Percentiles rank a stretch among this genome's conserved stretches.
Conservation (phyloP, 2,329 filamentous ascomycete genomes). For the Diaporthe sp. region DNA sequence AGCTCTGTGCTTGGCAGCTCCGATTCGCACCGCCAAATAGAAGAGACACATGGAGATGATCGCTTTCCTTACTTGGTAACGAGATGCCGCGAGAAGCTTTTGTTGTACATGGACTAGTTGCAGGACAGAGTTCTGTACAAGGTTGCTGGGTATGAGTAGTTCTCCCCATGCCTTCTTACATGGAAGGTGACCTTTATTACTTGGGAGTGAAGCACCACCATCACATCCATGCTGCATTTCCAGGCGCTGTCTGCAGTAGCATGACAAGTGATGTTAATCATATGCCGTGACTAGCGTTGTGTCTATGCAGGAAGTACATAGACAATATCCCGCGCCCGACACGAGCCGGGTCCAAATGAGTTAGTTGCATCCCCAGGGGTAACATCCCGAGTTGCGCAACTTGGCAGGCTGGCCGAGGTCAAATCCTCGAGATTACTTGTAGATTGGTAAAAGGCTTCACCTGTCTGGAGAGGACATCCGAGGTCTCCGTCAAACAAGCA, state of each 20-base stretch:
- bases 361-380: neutral
- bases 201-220: neutral
- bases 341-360: neutral
- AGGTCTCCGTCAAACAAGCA: slow-evolving; percentile 16
- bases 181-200: neutral
- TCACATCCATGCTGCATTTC: neutral
- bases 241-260: neutral
- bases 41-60: slow-evolving; percentile 24
- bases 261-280: neutral
- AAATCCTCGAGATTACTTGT: neutral
- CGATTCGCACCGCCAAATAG: neutral
- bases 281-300: neutral
- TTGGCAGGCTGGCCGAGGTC: slow-evolving; percentile 13
- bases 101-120: neutral
- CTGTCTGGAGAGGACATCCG: neutral
- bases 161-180: neutral
- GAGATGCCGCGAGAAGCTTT: neutral
- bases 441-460: slow-evolving; percentile 13
- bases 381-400: neutral
- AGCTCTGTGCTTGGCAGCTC: slow-evolving; percentile 9
- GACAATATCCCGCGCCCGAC: neutral
- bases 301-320: neutral
- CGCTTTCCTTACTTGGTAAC: neutral
- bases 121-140: neutral
- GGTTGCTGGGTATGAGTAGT: neutral